Base-by-base conservation (phyloP, 352 stramenopile species). In the Peronospora destructor region DNA sequence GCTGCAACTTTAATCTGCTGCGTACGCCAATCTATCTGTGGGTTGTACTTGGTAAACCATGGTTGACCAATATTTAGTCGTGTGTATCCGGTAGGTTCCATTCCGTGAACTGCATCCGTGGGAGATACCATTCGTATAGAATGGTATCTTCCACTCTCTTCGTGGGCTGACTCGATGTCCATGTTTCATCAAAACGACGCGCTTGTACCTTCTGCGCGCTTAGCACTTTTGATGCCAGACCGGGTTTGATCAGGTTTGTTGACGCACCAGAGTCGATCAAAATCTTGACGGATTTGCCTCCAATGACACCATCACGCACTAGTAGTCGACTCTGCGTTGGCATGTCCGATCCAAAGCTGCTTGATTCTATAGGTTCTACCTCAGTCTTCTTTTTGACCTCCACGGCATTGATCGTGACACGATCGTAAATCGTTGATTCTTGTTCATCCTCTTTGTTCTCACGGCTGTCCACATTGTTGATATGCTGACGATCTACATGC, bases 61-160 rank as follows among this genome's bases (percentile, higher is more conserved):
- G 48, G 55, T 52, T 59, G 51, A 19, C 43, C 37, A 35, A 56
- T 19, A 59, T 59, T 2, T 48, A 34, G 19, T 54, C 49, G 38
- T 53, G 54, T 16, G 51, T 48, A 5, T 34, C 35, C 38, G 21
- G n/a, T 28, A 53, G 35, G 5, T 43, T 32, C 36, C 43, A 59
- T 48, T 51, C 42, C 34, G 48, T 34, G 25, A 51, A 50, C 25
- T 58, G 30, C 38, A 49, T 49, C 39, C 36, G 16, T 33, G 23
- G 23, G 34, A 49, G 45, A 49, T 45, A 30, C 39, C 39, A 25
- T 56, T 39, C 6, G 49, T 49, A 38, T 40, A n/a, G 40, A 13
- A 45, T 30, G 10, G 39, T 44, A 14, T 36, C 49, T 56, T 49
- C 49, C 13, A 44, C 49, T 16, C 40, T 36, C 21, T 45, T 49